phyloP scores from a whole-genome alignment of 2,329 filamentous ascomycete genomes.

The Cryphonectria nitschkei region DNA sequence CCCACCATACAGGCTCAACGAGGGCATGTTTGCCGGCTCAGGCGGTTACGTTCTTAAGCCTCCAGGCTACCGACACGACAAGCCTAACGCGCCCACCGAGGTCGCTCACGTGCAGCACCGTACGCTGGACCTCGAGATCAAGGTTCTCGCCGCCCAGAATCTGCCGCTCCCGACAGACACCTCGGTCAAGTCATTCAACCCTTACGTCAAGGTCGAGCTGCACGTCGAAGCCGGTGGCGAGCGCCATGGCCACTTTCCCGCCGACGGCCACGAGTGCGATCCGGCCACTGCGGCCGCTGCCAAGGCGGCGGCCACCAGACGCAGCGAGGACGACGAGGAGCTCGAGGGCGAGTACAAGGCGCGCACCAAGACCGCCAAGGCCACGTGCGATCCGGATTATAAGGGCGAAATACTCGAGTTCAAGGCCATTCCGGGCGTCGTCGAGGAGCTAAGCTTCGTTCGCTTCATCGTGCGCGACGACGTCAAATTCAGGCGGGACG shows the following conservation, averaged over 20 bases:
- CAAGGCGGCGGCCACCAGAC: constrained; percentile 10
- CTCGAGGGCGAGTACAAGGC: constrained; percentile 60
- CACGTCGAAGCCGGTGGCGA: constrained; percentile 73
- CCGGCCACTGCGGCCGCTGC: constrained; percentile 17
- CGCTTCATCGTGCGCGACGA: constrained; percentile 89
- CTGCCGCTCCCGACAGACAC: constrained; percentile 66
- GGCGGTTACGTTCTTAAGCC: constrained; percentile 89
- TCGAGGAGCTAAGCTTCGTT: constrained; percentile 73
- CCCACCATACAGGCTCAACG: constrained; percentile 63
- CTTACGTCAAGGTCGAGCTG: constrained; percentile 82
- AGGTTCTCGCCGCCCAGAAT: constrained; percentile 76
- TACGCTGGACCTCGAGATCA: constrained; percentile 71
- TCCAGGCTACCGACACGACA: constrained; percentile 45
- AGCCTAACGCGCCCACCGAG: constrained; percentile 36
- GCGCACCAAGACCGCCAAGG: constrained; percentile 59
- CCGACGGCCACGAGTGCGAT: constrained; percentile 21
- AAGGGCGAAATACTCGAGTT: constrained; percentile 62
- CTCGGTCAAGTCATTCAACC: constrained; percentile 64
- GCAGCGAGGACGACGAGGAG: constrained; percentile 51
- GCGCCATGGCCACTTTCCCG: constrained; percentile 34
- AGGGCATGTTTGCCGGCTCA: constrained; percentile 85
- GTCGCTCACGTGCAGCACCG: constrained; percentile 50
- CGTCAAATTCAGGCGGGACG: constrained; percentile 72
- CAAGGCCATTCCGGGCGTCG: constrained; percentile 55
- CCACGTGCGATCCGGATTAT: constrained; percentile 65